A percentile compares a stretch with the other conserved stretches of the same genome.
These are phyloP conservation scores for Corynespora cassiicola DNA, from an alignment of 2,329 filamentous ascomycete genomes.

Conservation along the genomic window DNA sequence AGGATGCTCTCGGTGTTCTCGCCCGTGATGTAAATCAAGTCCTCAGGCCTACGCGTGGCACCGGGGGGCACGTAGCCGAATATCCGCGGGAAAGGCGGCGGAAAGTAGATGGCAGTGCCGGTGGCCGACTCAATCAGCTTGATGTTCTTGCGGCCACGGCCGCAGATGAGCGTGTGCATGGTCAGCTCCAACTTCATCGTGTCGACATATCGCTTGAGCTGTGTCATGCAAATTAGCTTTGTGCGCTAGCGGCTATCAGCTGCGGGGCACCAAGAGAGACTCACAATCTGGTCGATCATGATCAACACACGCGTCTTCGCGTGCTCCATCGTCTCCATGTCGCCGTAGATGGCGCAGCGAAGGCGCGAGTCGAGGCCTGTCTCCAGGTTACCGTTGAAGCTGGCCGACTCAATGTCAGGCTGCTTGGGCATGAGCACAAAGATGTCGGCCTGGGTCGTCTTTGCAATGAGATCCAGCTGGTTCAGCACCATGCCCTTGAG, in stretches of 20 bases:
- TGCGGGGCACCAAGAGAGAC: constrained; percentile 38
- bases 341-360: constrained; percentile 92
- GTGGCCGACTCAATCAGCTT: constrained; percentile 96
- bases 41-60: constrained; percentile 80
- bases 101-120: constrained; percentile 97
- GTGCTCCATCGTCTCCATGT: constrained; percentile 93
- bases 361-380: constrained; percentile 86
- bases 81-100: constrained; percentile 88
- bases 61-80: constrained; percentile 88
- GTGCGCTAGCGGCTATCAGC: constrained; percentile 24
- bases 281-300: constrained; percentile 93
- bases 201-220: constrained; percentile 79
- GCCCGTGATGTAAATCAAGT: constrained; percentile 95
- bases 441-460: constrained; percentile 92
- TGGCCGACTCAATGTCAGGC: constrained; percentile 78
- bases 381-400: constrained; percentile 75
- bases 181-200: constrained; percentile 82
- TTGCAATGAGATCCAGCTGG: constrained; percentile 85
- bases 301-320: constrained; percentile 95
- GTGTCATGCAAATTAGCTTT: constrained; percentile 42
- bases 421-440: constrained; percentile 93
- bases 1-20: constrained; percentile 84
- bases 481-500: constrained; percentile 79
- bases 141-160: constrained; percentile 94
- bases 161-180: constrained; percentile 90